Base-by-base conservation (phyloP, 331 rosid species). In the Stylosanthes scabra region DNA sequence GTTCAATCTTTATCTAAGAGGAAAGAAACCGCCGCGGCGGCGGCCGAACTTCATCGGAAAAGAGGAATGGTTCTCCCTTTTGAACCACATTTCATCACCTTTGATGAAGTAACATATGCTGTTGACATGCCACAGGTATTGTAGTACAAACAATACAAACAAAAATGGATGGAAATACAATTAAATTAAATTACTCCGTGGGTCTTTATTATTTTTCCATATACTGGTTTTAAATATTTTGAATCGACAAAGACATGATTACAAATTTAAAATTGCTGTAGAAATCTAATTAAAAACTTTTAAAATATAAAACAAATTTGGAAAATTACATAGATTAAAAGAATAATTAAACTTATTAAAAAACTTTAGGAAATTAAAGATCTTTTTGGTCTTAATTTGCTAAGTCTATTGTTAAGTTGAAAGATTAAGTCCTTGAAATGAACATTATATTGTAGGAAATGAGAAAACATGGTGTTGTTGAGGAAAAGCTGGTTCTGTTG, bases 121-220 rank as follows among this genome's bases (percentile, higher is more conserved):
- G 86, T 88, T 45, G 88, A 88, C 87, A 88, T 85, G 90, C 92
- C 90, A 44, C 76, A 69, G 86, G 92, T 88, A 63, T 57, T 49
- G 9, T 20, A 20, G 25, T 20, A 20, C 1, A 20, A 20, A 20
- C 25, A 20, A 20, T 20, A 20, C 25, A 47, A 75, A 44, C 42
- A 41, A 58, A 50, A 49, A 0, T 3, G 25, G 25, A 20, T 20
- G 25, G 1, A 20, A 20, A 20, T 20, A 1, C 25, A 20, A 20
- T 20, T 20, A 20, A 20, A 1, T 20, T 20, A 20, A n/a, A n/a
- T n/a, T n/a, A n/a, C n/a, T n/a, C n/a, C n/a, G n/a, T n/a, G n/a
- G n/a, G n/a, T n/a, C n/a, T n/a, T 20, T 20, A 0, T n/a, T n/a
- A n/a, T n/a, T n/a, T n/a, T n/a, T n/a, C n/a, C n/a, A n/a, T n/a